Conservation (phyloP, 2,329 filamentous ascomycete genomes). For the Corniculantispora saksenae region DNA sequence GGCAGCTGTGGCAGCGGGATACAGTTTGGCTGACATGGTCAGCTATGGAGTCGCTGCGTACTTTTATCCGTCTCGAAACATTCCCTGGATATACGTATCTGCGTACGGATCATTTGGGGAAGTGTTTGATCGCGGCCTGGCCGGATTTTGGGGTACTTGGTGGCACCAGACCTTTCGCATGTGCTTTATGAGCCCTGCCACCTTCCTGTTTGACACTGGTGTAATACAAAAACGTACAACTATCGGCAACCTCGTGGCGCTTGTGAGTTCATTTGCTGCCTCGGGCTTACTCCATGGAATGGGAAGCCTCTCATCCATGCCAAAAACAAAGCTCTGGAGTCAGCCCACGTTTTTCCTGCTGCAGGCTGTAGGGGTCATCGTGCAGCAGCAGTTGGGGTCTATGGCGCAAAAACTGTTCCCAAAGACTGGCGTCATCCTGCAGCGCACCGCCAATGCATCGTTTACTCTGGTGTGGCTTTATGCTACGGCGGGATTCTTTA, state of each 20-base stretch:
- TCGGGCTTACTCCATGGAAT: constrained; percentile 70
- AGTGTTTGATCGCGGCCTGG: constrained; percentile 69
- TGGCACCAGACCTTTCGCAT: constrained; percentile 92
- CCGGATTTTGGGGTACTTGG: constrained; percentile 80
- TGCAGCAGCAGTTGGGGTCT: constrained; percentile 51
- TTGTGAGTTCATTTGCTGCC: constrained; percentile 55
- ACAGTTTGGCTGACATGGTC: constrained; percentile 60
- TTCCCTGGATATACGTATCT: constrained; percentile 56
- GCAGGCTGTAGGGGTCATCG: constrained; percentile 64
- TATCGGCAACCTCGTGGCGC: constrained; percentile 28
- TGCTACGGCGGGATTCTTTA: constrained; percentile 63
- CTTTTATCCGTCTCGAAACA: constrained; percentile 51
- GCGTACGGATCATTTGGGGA: constrained; percentile 55
- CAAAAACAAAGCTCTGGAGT: constrained; percentile 49
- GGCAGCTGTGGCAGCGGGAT: constrained; percentile 60
- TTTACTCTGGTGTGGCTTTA: constrained; percentile 70
- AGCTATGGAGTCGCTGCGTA: constrained; percentile 51
- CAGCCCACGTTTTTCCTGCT: constrained; percentile 71
- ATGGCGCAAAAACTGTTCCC: constrained; percentile 36
- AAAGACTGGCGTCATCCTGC: constrained; percentile 45
- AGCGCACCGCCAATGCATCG: constrained; percentile 58
- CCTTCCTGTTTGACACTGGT: constrained; percentile 44
- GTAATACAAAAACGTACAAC: constrained; percentile 38
- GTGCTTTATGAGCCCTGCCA: constrained; percentile 64
- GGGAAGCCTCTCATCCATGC: constrained; percentile 68